phyloP scores from a whole-genome alignment of 345 rosid species.

The Linum lewisii region DNA sequence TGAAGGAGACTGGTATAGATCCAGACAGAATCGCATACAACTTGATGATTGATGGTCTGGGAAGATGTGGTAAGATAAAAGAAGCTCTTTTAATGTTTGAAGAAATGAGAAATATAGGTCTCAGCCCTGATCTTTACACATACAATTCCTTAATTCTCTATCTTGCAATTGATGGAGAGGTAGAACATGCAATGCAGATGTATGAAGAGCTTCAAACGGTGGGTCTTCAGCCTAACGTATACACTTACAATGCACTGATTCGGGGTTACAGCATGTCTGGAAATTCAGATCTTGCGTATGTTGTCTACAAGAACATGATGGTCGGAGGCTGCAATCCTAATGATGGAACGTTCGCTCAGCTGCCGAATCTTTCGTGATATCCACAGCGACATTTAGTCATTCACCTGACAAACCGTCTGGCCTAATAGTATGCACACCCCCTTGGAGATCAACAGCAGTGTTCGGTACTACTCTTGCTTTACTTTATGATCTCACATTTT shows the following conservation, averaged over 20 bases:
- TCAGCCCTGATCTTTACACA: slow-evolving; percentile 68
- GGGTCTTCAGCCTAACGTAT: slow-evolving; percentile 76
- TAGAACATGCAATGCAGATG: slow-evolving; percentile 53
- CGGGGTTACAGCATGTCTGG: slow-evolving; percentile 69
- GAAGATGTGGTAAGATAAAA: slow-evolving; percentile 48
- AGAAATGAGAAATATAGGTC: slow-evolving; percentile 57
- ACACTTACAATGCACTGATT: slow-evolving; percentile 79
- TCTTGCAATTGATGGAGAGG: slow-evolving; percentile 57
- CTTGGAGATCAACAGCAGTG: not conserved
- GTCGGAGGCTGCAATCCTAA: slow-evolving; percentile 77
- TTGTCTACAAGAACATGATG: slow-evolving; percentile 73
- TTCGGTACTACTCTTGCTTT: slow-evolving; percentile 12
- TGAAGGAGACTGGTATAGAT: slow-evolving; percentile 50
- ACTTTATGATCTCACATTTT: not conserved
- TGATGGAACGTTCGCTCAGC: slow-evolving; percentile 73
- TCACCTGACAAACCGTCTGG: not conserved
- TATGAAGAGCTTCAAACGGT: slow-evolving; percentile 44
- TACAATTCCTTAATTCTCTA: slow-evolving; percentile 67
- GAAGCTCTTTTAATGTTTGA: slow-evolving; percentile 55
- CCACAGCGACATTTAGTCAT: not conserved
- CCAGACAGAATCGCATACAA: slow-evolving; percentile 68
- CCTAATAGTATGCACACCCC: slow-evolving; percentile 1
- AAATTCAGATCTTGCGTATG: slow-evolving; percentile 52
- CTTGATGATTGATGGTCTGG: slow-evolving; percentile 68
- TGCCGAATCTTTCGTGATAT: slow-evolving; percentile 47